Conservation (phyloP, 768 basidiomycete genomes). For the Rhodotorula taiwanensis region DNA sequence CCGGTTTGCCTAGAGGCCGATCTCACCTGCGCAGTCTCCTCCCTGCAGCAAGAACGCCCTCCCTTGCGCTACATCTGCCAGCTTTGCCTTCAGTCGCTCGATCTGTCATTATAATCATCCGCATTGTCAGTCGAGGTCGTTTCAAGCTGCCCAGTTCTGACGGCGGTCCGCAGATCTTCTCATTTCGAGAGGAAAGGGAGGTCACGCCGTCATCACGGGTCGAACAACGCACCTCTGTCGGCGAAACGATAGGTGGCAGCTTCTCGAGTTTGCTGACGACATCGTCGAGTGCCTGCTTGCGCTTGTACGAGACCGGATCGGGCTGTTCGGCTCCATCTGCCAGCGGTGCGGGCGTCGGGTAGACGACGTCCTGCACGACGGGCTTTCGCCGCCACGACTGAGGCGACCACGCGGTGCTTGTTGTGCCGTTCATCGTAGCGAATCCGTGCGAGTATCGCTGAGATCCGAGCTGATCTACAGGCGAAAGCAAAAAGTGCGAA, state of each 20-base stretch:
- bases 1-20: too few relatives aligned
- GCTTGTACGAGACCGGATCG: constrained; percentile 12
- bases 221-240: constrained; percentile 66
- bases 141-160: too few relatives aligned
- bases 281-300: constrained; percentile 22
- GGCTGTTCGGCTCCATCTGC: constrained; percentile 47
- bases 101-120: constrained; percentile 23
- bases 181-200: background rate
- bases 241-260: constrained; percentile 85
- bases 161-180: too few relatives aligned
- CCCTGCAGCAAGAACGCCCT: constrained; percentile 93
- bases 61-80: constrained; percentile 63
- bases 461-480: too few relatives aligned
- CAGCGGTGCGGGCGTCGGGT: constrained; percentile 15
- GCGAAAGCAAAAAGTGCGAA: too few relatives aligned
- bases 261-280: constrained; percentile 52
- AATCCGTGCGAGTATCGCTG: too few relatives aligned
- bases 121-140: background rate
- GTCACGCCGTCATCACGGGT: too few relatives aligned
- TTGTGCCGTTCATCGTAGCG: background rate
- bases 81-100: constrained; percentile 40
- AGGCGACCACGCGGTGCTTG: constrained; percentile 55
- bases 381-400: constrained; percentile 72
- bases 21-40: constrained; percentile 70
- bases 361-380: constrained; percentile 60